Evolutionary conservation across 2,329 filamentous ascomycete genomes (phyloP).

Genomic region (Neophaeococcomyces aloes): DNA sequence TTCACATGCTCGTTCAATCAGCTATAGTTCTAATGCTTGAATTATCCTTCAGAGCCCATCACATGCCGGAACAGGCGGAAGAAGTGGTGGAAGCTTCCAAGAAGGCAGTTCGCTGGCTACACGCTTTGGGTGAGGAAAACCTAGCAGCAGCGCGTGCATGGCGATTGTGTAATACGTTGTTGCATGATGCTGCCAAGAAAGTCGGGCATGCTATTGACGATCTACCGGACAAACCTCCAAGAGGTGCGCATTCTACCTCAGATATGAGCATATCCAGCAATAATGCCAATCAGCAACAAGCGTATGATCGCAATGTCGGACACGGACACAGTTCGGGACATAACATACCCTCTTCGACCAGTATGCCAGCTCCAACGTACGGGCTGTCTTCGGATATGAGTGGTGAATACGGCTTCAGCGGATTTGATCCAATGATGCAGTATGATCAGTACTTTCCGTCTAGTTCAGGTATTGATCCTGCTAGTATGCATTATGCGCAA

Average conservation of each 20-base stretch:
- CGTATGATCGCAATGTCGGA: neutral
- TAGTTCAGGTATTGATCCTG: slow-evolving; percentile 10
- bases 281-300: neutral
- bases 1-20: slow-evolving; percentile 37
- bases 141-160: slow-evolving; percentile 33
- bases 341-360: neutral
- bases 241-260: slow-evolving; percentile 1
- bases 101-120: slow-evolving; percentile 35
- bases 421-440: slow-evolving; percentile 17
- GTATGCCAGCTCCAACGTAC: neutral
- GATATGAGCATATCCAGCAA: neutral
- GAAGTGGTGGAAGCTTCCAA: slow-evolving; percentile 30
- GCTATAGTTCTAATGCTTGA: slow-evolving; percentile 37
- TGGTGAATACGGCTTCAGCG: neutral
- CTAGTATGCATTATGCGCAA: slow-evolving; percentile 2
- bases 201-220: slow-evolving; percentile 26
- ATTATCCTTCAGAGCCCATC: slow-evolving; percentile 34
- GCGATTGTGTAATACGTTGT: slow-evolving; percentile 31
- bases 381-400: neutral
- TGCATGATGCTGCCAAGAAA: slow-evolving; percentile 27
- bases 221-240: slow-evolving; percentile 20
- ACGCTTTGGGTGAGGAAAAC: slow-evolving; percentile 29
- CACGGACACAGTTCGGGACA: neutral
- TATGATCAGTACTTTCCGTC: slow-evolving; percentile 21
- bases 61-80: slow-evolving; percentile 32